Conservation (phyloP, 2,329 filamentous ascomycete species). For the Fusarium sp. region DNA sequence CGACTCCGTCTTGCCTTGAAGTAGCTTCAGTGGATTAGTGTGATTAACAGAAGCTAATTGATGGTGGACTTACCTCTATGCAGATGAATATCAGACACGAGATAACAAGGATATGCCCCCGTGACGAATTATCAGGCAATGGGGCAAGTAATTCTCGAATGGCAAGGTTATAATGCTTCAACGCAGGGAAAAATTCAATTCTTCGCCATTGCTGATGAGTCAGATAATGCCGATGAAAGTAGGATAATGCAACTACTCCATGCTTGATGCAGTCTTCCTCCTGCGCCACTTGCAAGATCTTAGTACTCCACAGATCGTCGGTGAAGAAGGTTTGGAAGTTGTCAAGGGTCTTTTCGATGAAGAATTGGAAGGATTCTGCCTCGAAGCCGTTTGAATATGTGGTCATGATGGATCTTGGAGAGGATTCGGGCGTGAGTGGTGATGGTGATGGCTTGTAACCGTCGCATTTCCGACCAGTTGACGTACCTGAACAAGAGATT, state of each 20-base stretch:
- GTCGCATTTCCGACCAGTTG: slow-evolving; percentile 29
- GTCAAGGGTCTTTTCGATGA: slow-evolving; percentile 24
- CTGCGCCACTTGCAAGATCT: slow-evolving; percentile 18
- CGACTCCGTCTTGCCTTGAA: slow-evolving; percentile 29
- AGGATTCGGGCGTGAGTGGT: neutral
- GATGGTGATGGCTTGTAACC: neutral
- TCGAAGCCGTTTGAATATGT: neutral
- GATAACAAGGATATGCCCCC: slow-evolving; percentile 7
- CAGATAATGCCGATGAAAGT: slow-evolving; percentile 23
- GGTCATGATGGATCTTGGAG: neutral
- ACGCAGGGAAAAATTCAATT: neutral
- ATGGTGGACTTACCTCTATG: slow-evolving; percentile 2
- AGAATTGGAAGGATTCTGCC: slow-evolving; percentile 24
- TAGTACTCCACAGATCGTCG: slow-evolving; percentile 23
- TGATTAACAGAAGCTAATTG: rapidly evolving
- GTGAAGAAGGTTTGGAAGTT: slow-evolving; percentile 31
- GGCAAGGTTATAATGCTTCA: slow-evolving; percentile 31
- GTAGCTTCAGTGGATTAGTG: neutral
- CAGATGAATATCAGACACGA: slow-evolving; percentile 36
- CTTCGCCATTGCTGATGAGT: neutral
- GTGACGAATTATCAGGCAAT: neutral
- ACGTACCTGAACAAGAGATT: slow-evolving; percentile 1
- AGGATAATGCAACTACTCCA: slow-evolving; percentile 11
- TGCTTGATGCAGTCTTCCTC: slow-evolving; percentile 12
- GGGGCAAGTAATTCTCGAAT: slow-evolving; percentile 4